Evolutionary conservation across 2,329 filamentous ascomycete species (phyloP), one percentile per base, ranked within the genome.

Genomic region (Arthrobotrys pseudoclavata): DNA sequence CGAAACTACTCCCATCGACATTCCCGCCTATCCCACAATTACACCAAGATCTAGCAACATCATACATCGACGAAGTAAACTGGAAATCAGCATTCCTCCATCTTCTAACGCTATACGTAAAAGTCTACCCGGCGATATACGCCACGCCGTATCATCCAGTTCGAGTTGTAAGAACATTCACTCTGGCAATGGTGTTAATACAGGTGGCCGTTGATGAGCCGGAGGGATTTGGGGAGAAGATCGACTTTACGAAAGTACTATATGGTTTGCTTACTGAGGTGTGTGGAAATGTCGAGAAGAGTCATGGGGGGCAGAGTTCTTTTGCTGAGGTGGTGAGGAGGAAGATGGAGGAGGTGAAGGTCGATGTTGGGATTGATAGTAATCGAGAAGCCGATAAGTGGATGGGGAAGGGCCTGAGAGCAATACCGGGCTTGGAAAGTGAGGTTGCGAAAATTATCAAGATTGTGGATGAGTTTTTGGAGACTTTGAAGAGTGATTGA

Each of bases 21-120:
- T 85, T 85, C 15, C 88, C 90, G 76, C 89, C 89, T 0, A 86
- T 86, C 40, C 84, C 87, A 0, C 84, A 86, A 13, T 80, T 90
- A 0, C 85, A 88, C 7, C 85, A 88, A 70, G 86, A 88, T 40
- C 81, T 89, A 4, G 86, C 89, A 52, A 83, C 87, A 4, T 83
- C 84, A 9, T 83, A 87, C 2, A 83, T 89, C 13, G 81, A 84
- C 0, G 81, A 81, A 0, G 83, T 83, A 10, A 81, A 85, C 5
- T 87, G 85, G 75, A 82, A 84, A n/a, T 80, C 82, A 4, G 88
- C 87, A 3, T 86, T 88, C 79, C 80, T 85, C 3, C 86, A 89
- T 4, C 85, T 85, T 4, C 83, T 87, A 1, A 86, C 87, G 69
- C 84, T 86, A 1, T 87, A 88, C 79, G 84, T 86, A 61, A 82